These are phyloP conservation scores for Quercus variabilis DNA, from an alignment of 306 rosid genomes.

Conservation along the genomic window DNA sequence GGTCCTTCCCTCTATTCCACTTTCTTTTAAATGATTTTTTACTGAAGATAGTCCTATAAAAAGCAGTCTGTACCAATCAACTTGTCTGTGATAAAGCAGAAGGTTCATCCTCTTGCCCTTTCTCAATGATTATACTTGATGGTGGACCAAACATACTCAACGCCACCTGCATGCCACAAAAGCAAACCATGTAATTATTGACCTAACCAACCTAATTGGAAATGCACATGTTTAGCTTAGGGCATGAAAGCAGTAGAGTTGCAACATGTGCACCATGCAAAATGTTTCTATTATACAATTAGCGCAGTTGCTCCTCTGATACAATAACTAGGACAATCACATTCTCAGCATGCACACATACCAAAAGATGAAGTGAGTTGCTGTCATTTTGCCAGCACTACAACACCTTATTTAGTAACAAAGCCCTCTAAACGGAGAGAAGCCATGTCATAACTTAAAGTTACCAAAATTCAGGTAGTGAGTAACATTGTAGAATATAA, in stretches of 20 bases:
- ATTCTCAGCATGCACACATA: not conserved
- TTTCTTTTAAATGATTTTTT: too few species aligned
- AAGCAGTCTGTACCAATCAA: conserved; percentile 1
- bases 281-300: not conserved
- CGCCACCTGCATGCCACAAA: conserved; percentile 52
- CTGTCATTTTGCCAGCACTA: not conserved
- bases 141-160: conserved; percentile 90
- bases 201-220: not conserved
- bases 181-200: not conserved
- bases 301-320: not conserved
- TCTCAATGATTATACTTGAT: conserved; percentile 30
- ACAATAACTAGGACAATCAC: not conserved
- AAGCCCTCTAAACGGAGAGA: not conserved
- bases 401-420: not conserved
- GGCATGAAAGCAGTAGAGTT: not conserved
- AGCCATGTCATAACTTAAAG: not conserved
- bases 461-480: not conserved
- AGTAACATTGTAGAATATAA: not conserved
- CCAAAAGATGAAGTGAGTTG: not conserved
- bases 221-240: not conserved
- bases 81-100: conserved; percentile 24
- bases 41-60: not conserved
- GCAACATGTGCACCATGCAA: not conserved
- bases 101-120: conserved; percentile 34
- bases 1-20: too few species aligned